Conservation (phyloP, 371 early-diverging fungal genomes). For the Syncephalastrum racemosum region DNA sequence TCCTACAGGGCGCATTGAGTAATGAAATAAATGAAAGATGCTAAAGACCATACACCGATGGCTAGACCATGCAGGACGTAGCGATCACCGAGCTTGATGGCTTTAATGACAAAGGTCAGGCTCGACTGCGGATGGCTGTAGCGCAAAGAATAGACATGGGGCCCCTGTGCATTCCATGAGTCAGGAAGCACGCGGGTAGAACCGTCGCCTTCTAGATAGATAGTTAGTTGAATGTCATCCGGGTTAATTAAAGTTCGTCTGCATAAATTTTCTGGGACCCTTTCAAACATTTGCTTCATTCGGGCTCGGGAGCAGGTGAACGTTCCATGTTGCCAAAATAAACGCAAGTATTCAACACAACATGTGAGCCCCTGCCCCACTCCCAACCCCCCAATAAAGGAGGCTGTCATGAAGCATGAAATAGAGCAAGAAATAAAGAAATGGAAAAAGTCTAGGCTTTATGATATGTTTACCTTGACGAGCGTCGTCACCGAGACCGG, state of each 20-base stretch:
- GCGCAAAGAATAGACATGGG: constrained; percentile 62
- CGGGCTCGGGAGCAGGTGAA: background rate
- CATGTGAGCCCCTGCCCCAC: too few species aligned
- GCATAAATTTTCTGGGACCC: background rate
- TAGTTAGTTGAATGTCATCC: background rate
- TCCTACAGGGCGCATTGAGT: constrained; percentile 34
- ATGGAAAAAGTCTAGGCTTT: constrained; percentile 7
- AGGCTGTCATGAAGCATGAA: too few species aligned
- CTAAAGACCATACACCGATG: constrained; percentile 56
- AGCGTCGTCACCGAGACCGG: constrained; percentile 66
- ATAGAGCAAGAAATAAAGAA: background rate
- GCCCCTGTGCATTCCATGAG: constrained; percentile 58
- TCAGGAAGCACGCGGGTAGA: constrained; percentile 38
- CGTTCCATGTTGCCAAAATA: too few species aligned
- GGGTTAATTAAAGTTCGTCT: too few species aligned
- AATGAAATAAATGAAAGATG: constrained; percentile 4
- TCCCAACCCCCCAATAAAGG: background rate
- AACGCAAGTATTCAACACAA: too few species aligned
- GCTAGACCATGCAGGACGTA: constrained; percentile 68
- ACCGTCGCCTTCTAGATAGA: constrained; percentile 35
- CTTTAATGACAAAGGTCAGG: constrained; percentile 69
- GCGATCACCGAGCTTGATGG: constrained; percentile 62
- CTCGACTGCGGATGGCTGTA: constrained; percentile 72
- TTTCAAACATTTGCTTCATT: background rate
- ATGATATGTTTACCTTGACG: constrained; percentile 30